Conservation (phyloP, 768 basidiomycete genomes). For the Tricholoma sp. region DNA sequence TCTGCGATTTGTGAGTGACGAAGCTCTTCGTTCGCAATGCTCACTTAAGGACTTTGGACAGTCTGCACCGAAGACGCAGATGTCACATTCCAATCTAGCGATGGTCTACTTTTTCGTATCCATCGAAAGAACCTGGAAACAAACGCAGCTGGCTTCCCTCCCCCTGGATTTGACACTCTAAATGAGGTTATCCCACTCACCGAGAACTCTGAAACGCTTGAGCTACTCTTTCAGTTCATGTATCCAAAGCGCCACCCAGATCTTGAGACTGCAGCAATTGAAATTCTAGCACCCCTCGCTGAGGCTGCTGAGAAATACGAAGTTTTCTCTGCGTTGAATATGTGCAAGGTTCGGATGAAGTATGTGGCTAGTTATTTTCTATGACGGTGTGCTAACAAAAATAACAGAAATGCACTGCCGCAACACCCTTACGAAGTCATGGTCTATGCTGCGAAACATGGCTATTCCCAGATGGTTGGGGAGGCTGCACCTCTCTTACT, state of each 20-base stretch:
- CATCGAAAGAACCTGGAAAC: constrained; percentile 8
- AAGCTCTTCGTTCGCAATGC: not conserved
- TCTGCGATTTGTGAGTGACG: not conserved
- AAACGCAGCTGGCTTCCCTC: not conserved
- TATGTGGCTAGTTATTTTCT: not conserved
- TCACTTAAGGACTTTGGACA: not conserved
- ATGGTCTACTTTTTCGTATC: constrained; percentile 5
- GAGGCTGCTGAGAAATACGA: constrained; percentile 10
- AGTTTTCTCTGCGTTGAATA: constrained; percentile 1
- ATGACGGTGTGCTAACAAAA: not conserved
- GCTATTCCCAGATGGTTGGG: not conserved
- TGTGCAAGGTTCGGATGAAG: constrained; percentile 10
- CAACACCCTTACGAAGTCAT: not conserved
- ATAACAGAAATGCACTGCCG: not conserved
- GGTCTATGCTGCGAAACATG: not conserved
- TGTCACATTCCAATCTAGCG: constrained; percentile 5
- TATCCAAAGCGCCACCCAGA: constrained; percentile 8
- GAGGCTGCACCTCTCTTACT: not conserved
- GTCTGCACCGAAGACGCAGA: constrained; percentile 1
- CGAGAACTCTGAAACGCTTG: constrained; percentile 1
- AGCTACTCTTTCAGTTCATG: constrained; percentile 8
- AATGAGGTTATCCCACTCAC: not conserved
- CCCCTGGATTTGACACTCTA: not conserved
- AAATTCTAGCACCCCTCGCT: not conserved
- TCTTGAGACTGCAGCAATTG: constrained; percentile 1